Conservation (phyloP, 2,329 filamentous ascomycete genomes). For the Thielaviopsis punctulata region DNA sequence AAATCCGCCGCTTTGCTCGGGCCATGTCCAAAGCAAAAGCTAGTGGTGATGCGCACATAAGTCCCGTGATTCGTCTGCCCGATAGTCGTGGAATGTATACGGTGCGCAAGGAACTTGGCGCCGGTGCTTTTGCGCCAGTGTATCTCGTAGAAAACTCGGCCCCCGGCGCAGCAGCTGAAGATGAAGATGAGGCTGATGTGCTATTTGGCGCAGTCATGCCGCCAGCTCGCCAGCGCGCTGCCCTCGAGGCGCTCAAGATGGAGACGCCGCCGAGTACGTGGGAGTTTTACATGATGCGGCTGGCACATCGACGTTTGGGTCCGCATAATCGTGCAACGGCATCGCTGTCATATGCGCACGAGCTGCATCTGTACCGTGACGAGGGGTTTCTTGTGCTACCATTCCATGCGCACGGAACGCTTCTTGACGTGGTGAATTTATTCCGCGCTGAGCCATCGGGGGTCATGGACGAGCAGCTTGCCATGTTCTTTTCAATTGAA, state of each 20-base stretch:
- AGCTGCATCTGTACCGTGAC: conserved; percentile 80
- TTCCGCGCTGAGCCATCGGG: conserved; percentile 54
- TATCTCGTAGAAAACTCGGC: conserved; percentile 71
- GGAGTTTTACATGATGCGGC: conserved; percentile 93
- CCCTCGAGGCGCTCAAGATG: conserved; percentile 82
- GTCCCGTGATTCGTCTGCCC: conserved; percentile 50
- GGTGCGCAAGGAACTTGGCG: conserved; percentile 70
- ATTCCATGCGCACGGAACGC: conserved; percentile 73
- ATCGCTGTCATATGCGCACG: conserved; percentile 68
- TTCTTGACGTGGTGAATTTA: conserved; percentile 87
- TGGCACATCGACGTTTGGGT: conserved; percentile 60
- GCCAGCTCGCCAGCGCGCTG: conserved; percentile 38
- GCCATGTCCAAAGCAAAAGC: conserved; percentile 39
- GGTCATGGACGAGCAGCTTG: conserved; percentile 75
- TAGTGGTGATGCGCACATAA: conserved; percentile 41
- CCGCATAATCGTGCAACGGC: conserved; percentile 52
- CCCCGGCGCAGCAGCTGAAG: conserved; percentile 27
- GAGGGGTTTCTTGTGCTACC: conserved; percentile 83
- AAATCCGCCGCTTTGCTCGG: conserved; percentile 72
- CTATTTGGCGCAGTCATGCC: conserved; percentile 42
- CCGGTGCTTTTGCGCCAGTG: conserved; percentile 87
- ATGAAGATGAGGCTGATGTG: conserved; percentile 26
- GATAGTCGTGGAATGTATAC: conserved; percentile 52
- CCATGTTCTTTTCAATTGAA: conserved; percentile 92
- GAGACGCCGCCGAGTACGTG: conserved; percentile 75